Conservation (phyloP, 192 early-diverging fungal genomes). For the Backusella luteola region DNA sequence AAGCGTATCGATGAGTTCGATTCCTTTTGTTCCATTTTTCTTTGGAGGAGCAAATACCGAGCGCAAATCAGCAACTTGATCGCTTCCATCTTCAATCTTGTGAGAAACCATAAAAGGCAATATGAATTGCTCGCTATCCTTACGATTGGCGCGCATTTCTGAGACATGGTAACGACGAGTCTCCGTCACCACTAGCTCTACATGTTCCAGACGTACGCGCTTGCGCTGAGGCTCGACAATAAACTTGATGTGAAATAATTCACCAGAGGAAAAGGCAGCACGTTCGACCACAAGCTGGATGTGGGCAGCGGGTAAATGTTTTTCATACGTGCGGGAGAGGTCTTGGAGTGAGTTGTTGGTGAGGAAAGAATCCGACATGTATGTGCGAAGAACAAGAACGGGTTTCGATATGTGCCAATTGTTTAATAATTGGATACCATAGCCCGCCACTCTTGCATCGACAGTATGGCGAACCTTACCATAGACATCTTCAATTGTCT, state of each 20-base stretch:
- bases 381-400: conserved; percentile 25
- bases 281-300: conserved; percentile 16
- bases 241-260: conserved; percentile 17
- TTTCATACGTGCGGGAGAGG: conserved; percentile 28
- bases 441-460: conserved; percentile 11
- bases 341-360: conserved; percentile 25
- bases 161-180: conserved; percentile 17
- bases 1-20: conserved; percentile 20
- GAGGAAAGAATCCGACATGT: conserved; percentile 24
- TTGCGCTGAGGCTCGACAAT: conserved; percentile 25
- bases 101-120: conserved; percentile 12
- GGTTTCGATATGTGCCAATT: conserved; percentile 21
- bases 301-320: conserved; percentile 8
- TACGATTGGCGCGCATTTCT: conserved; percentile 21
- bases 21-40: not conserved
- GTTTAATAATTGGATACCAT: conserved; percentile 7
- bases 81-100: conserved; percentile 1
- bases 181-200: conserved; percentile 17
- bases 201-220: conserved; percentile 16
- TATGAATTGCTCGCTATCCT: not conserved
- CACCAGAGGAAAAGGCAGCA: conserved; percentile 25
- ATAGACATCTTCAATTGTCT: conserved; percentile 29
- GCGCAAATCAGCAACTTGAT: not conserved
- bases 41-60: conserved; percentile 9
- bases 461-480: conserved; percentile 23